phyloP scores from a whole-genome alignment of 2,329 filamentous ascomycete genomes.

The Beauveria asiatica region DNA sequence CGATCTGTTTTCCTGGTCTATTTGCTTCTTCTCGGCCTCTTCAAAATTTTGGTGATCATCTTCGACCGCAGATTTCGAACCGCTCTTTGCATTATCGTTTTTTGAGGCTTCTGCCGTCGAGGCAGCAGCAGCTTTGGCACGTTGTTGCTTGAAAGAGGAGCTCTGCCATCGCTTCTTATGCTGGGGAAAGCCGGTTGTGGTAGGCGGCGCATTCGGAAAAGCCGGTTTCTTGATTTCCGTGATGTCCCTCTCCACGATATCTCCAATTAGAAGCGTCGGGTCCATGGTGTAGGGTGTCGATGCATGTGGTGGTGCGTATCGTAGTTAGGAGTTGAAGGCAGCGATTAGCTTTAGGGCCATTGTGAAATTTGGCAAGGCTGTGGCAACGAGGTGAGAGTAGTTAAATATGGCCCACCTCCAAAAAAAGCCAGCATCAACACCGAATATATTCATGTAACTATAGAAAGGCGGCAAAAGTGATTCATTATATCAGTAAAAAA shows the following conservation, averaged over 20 bases:
- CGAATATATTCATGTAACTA: too few species aligned
- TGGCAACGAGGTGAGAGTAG: not conserved
- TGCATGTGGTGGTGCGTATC: not conserved
- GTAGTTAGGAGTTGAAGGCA: not conserved
- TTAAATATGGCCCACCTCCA: too few species aligned
- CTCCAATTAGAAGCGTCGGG: constrained; percentile 54
- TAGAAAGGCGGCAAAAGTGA: too few species aligned
- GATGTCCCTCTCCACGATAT: constrained; percentile 69
- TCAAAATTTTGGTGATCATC: constrained; percentile 20
- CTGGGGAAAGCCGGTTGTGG: constrained; percentile 70
- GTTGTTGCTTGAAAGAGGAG: constrained; percentile 69
- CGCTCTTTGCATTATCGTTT: constrained; percentile 1
- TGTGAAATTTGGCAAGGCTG: not conserved
- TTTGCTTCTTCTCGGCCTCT: constrained; percentile 57
- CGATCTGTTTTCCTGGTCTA: constrained; percentile 74
- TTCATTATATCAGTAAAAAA: too few species aligned
- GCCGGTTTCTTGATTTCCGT: constrained; percentile 52
- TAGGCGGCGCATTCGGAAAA: constrained; percentile 36
- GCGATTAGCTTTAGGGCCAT: not conserved
- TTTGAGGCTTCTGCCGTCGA: not conserved
- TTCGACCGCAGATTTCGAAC: constrained; percentile 6
- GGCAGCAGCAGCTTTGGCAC: constrained; percentile 16
- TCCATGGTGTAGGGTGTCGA: constrained; percentile 22
- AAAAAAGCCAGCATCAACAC: too few species aligned
- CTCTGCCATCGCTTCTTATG: constrained; percentile 67